A percentile compares a stretch with the other conserved stretches of the same genome.
Evolutionary conservation across 768 basidiomycete genomes (phyloP).

Genomic region (Boletus vinaceobasis): DNA sequence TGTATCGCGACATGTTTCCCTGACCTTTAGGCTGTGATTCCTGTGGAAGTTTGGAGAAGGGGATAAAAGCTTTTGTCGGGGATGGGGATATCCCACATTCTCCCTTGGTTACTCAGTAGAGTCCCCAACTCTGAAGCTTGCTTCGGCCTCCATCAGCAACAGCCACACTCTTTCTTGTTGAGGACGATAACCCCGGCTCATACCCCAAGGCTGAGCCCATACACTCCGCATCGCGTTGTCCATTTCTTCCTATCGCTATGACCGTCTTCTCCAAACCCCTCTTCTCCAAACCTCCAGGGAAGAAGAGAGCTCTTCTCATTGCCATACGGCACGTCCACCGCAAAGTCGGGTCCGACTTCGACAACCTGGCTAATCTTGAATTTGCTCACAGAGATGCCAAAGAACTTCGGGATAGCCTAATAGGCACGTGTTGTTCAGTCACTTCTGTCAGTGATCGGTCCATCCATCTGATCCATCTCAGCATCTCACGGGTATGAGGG

Average conservation of each 20-base stretch:
- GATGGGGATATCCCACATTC: neutral
- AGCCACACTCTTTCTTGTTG: neutral
- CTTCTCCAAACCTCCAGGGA: neutral
- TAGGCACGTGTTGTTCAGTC: slow-evolving; percentile 5
- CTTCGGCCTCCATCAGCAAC: neutral
- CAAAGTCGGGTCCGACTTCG: neutral
- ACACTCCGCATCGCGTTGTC: neutral
- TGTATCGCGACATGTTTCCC: too few relatives aligned
- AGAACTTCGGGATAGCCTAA: slow-evolving; percentile 12
- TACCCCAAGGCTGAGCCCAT: neutral
- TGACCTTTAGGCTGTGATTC: too few relatives aligned
- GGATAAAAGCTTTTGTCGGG: neutral
- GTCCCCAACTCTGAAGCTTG: too few relatives aligned
- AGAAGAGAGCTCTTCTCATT: slow-evolving; percentile 22
- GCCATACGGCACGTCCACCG: slow-evolving; percentile 10
- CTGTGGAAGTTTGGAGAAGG: too few relatives aligned
- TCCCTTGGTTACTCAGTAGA: neutral
- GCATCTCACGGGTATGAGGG: slow-evolving; percentile 37
- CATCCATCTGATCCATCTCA: slow-evolving; percentile 12
- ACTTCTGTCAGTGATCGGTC: neutral
- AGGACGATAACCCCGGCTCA: neutral
- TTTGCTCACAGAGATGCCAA: slow-evolving; percentile 20
- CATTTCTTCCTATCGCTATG: neutral
- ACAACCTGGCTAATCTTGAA: slow-evolving; percentile 4
- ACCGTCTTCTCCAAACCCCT: neutral